A percentile compares a stretch with the other conserved stretches of the same genome.
phyloP scores from a whole-genome alignment of 2,329 filamentous ascomycete species.

The Colletotrichum theobromicola region DNA sequence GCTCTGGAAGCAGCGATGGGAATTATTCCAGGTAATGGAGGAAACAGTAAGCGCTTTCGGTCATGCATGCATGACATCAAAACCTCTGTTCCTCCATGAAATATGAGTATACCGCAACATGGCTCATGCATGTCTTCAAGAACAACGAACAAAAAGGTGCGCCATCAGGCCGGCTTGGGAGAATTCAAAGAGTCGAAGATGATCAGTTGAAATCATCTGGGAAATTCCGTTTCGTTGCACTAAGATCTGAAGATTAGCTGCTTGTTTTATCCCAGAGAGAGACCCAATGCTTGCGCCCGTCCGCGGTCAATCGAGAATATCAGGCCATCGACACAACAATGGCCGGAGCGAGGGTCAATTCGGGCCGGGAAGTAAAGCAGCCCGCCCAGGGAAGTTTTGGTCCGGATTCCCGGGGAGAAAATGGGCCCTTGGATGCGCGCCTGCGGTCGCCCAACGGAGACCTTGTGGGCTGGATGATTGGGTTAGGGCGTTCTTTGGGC shows the following conservation, averaged over 20 bases:
- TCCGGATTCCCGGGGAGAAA: conserved; percentile 8
- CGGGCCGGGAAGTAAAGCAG: background rate
- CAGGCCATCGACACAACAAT: background rate
- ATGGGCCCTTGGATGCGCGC: conserved; percentile 9
- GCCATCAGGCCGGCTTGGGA: background rate
- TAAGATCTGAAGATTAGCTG: no score
- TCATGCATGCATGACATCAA: background rate
- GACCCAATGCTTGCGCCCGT: no score
- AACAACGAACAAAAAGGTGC: background rate
- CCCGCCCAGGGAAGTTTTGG: conserved; percentile 15
- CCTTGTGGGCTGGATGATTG: conserved; percentile 20
- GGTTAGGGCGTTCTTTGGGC: conserved; percentile 1
- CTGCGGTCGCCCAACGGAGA: conserved; percentile 8
- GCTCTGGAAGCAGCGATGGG: background rate
- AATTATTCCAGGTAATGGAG: background rate
- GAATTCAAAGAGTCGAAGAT: background rate
- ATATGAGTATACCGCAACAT: background rate
- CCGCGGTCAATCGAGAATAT: background rate
- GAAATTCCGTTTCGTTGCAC: no score
- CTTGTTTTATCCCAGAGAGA: no score
- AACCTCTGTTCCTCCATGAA: background rate
- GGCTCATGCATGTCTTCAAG: background rate
- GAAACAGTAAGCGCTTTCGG: background rate
- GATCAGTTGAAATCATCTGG: background rate
- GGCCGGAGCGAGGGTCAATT: background rate